Base-by-base conservation (phyloP, 2,329 filamentous ascomycete species). In the Curvularia verruculosa region DNA sequence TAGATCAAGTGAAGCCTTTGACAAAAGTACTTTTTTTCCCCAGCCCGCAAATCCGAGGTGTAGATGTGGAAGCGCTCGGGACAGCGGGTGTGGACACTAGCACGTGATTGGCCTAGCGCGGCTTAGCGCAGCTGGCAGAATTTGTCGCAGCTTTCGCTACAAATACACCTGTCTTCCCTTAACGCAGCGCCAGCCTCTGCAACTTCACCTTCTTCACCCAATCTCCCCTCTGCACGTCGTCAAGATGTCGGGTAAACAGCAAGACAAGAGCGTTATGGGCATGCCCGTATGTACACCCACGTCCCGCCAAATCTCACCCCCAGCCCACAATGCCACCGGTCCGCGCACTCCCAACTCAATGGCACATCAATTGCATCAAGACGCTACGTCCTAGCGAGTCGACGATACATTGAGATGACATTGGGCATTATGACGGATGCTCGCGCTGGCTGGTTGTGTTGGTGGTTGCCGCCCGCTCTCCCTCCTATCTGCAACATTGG, bases 261-360 rank as follows among this genome's bases (percentile, higher is more conserved):
- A 58, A 34, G 65, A 64, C 18, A 66, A 66, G 49, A 55, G 54
- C 60, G 67, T 78, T 72, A 70, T 77, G 70, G 84, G 83, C 65
- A 79, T 80, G 77, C 77, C 77, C 59, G 78, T 80, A 75, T 67
- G 73, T 68, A 54, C 47, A 48, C 60, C 54, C 36, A 31, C 40
- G 36, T 19, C 24, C 43, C 24, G n/a, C 26, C 8, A 28, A 28
- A 12, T 54, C 53, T 34, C 24, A 58, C 45, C 51, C 39, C 61
- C 61, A 52, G 65, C 37, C 63, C 65, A 19, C 43, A 60, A 54
- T 59, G 61, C 41, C 58, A 61, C 59, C 60, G 21, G 49, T 41
- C 50, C 41, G 46, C 47, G 52, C 45, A 63, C 41, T 45, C 41
- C 21, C 26, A 29, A 29, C 26, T 28, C 43, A 45, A 45, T 45